phyloP scores from a whole-genome alignment of 371 early-diverging fungal genomes.

The Mucor saturninus region DNA sequence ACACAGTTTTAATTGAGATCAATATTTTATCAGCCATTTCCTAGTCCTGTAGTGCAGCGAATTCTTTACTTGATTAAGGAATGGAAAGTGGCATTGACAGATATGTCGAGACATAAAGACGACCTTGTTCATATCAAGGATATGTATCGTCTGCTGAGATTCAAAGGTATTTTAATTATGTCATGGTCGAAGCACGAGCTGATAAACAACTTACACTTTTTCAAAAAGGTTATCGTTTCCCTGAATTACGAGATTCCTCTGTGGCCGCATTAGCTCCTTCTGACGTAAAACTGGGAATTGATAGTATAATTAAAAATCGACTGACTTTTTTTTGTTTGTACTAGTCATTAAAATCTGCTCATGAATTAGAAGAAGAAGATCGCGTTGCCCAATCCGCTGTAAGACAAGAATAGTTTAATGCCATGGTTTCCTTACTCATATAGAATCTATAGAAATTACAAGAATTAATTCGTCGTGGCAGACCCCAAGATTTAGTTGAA shows the following conservation, averaged over 20 bases:
- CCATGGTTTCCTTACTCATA: background rate
- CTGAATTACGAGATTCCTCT: slow-evolving; percentile 68
- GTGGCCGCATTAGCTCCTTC: slow-evolving; percentile 68
- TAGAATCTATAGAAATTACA: slow-evolving; percentile 79
- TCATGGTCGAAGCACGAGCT: background rate
- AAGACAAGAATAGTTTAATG: slow-evolving; percentile 26
- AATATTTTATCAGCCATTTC: slow-evolving; percentile 33
- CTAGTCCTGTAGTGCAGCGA: slow-evolving; percentile 75
- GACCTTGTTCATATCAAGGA: slow-evolving; percentile 94
- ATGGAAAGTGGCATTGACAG: slow-evolving; percentile 91
- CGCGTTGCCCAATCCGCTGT: slow-evolving; percentile 88
- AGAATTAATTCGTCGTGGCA: slow-evolving; percentile 95
- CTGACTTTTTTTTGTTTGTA: background rate
- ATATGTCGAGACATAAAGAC: slow-evolving; percentile 86
- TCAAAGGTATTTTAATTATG: slow-evolving; percentile 63
- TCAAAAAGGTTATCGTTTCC: slow-evolving; percentile 78
- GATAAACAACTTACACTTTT: too few species aligned
- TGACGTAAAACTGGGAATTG: slow-evolving; percentile 43
- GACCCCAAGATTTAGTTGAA: slow-evolving; percentile 92
- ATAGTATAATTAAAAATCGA: background rate
- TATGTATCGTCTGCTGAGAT: slow-evolving; percentile 88
- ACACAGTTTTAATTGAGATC: too few species aligned
- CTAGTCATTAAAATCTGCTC: slow-evolving; percentile 80
- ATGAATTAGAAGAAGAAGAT: slow-evolving; percentile 96
- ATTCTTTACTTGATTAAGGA: slow-evolving; percentile 93